phyloP scores from a whole-genome alignment of 208 protist species.

The Crithidia bombi region DNA sequence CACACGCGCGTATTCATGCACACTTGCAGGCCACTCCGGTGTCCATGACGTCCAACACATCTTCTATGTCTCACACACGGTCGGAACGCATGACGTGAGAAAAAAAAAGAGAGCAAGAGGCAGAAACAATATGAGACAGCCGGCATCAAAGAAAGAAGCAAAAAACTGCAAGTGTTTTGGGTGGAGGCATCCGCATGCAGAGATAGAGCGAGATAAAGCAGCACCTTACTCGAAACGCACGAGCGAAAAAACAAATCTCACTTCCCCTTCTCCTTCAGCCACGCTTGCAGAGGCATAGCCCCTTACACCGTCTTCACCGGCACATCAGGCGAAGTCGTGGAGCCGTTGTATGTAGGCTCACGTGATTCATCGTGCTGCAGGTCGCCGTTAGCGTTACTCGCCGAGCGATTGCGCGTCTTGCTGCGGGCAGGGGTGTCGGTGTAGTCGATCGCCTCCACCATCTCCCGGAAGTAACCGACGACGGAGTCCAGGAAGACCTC shows the following conservation, averaged over 20 bases:
- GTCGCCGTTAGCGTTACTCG: not conserved
- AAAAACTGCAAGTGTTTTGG: no score
- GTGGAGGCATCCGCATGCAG: no score
- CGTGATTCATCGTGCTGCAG: not conserved
- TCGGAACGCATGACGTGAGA: no score
- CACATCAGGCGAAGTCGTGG: not conserved
- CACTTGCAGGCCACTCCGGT: no score
- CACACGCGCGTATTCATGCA: no score
- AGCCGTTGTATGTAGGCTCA: not conserved
- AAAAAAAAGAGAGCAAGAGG: not conserved
- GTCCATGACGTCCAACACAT: no score
- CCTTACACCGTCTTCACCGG: not conserved
- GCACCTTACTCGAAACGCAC: not conserved
- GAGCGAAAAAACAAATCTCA: not conserved
- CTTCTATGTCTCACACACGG: no score
- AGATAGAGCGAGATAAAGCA: no score
- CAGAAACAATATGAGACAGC: no score
- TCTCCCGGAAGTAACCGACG: constrained; percentile 29
- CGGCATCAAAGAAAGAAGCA: not conserved
- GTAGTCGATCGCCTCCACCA: constrained; percentile 20
- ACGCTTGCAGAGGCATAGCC: not conserved
- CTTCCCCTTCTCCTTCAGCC: not conserved
- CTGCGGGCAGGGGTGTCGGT: constrained; percentile 13
- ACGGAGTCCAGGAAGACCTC: constrained; percentile 34
- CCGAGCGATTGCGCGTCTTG: constrained; percentile 10